A percentile compares a stretch with the other conserved stretches of the same genome.
Conservation (phyloP, 2,329 filamentous ascomycete genomes). For the Phialocephala sp. region DNA sequence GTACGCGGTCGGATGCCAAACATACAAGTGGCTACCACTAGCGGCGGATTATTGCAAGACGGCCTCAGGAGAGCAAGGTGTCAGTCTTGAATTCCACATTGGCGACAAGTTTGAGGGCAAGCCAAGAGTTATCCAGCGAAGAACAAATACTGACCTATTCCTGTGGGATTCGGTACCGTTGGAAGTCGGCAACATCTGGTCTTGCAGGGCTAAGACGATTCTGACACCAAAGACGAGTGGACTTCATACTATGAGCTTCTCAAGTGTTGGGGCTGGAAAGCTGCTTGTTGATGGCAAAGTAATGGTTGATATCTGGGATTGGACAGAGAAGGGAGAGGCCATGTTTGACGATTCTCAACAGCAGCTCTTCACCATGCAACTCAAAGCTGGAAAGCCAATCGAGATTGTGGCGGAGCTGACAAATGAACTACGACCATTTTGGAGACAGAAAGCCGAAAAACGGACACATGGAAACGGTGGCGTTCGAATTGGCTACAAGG, state of each 20-base stretch:
- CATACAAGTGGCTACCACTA: slow-evolving; percentile 68
- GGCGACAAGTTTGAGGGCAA: slow-evolving; percentile 66
- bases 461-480: slow-evolving; percentile 72
- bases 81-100: slow-evolving; percentile 67
- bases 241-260: slow-evolving; percentile 70
- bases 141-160: slow-evolving; percentile 70
- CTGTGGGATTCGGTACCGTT: slow-evolving; percentile 72
- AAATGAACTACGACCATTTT: slow-evolving; percentile 66
- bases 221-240: slow-evolving; percentile 64
- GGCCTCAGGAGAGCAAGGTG: slow-evolving; percentile 61
- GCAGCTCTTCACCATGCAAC: slow-evolving; percentile 63
- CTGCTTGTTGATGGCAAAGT: slow-evolving; percentile 65
- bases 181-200: slow-evolving; percentile 67
- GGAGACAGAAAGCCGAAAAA: slow-evolving; percentile 62
- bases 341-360: slow-evolving; percentile 74
- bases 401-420: slow-evolving; percentile 69
- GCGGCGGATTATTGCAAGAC: slow-evolving; percentile 64
- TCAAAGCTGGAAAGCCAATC: slow-evolving; percentile 63
- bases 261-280: slow-evolving; percentile 68
- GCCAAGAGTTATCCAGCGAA: slow-evolving; percentile 61
- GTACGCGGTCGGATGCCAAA: slow-evolving; percentile 67
- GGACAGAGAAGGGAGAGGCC: slow-evolving; percentile 71
- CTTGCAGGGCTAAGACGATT: slow-evolving; percentile 54
- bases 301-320: slow-evolving; percentile 70
- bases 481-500: slow-evolving; percentile 73